Percentiles rank a stretch among this genome's conserved stretches.
phyloP scores from a whole-genome alignment of 768 basidiomycete genomes.

The Lyophyllum semitale region DNA sequence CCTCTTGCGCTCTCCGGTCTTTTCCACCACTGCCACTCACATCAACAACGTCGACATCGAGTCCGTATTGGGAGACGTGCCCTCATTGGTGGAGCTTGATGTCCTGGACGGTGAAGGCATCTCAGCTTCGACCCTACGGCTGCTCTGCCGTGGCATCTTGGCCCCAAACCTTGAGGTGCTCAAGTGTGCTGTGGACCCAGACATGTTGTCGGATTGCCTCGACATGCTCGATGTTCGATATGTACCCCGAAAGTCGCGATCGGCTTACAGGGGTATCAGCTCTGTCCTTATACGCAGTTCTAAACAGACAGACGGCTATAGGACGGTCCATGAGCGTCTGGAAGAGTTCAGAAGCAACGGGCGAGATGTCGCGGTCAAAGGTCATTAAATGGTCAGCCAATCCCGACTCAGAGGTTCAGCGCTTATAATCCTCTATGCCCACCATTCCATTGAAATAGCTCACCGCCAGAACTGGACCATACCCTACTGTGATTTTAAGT shows the following conservation, averaged over 20 bases:
- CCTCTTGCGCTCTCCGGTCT: not conserved
- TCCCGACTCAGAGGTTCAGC: too few relatives aligned
- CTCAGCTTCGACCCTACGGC: constrained; percentile 8
- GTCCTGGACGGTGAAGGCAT: constrained; percentile 10
- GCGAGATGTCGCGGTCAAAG: constrained; percentile 4
- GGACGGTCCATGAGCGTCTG: constrained; percentile 1
- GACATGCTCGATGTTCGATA: constrained; percentile 17
- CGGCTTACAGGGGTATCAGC: constrained; percentile 10
- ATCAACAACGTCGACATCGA: constrained; percentile 13
- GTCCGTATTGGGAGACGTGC: constrained; percentile 10
- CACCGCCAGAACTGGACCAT: too few relatives aligned
- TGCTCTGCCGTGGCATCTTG: constrained; percentile 8
- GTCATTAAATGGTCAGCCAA: too few relatives aligned
- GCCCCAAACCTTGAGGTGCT: constrained; percentile 5
- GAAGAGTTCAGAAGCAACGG: constrained; percentile 3
- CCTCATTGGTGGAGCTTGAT: constrained; percentile 7
- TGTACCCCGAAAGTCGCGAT: constrained; percentile 3
- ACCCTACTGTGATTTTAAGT: too few relatives aligned
- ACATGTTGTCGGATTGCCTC: constrained; percentile 7
- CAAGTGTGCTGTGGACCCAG: constrained; percentile 8
- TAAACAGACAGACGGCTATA: constrained; percentile 1
- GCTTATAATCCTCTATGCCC: too few relatives aligned
- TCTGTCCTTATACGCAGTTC: constrained; percentile 8
- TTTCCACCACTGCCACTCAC: constrained; percentile 3
- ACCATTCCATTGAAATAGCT: too few relatives aligned